A percentile compares a stretch with the other conserved stretches of the same genome.
These are phyloP conservation scores for Lasiosphaeris hirsuta DNA, from an alignment of 495 filamentous ascomycete genomes.

Conservation along the genomic window DNA sequence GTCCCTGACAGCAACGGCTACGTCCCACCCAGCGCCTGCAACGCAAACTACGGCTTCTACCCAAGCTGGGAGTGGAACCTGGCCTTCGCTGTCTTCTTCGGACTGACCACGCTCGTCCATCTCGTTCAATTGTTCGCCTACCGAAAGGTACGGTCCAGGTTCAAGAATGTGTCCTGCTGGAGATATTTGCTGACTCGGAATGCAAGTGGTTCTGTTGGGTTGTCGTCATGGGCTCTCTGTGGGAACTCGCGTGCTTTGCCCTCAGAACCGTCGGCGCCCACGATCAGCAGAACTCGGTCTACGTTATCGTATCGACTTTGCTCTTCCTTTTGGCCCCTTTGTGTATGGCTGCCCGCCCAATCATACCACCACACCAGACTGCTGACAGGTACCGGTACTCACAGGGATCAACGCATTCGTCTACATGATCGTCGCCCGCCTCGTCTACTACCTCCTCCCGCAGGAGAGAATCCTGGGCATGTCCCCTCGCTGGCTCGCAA, in stretches of 20 bases:
- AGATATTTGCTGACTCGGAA: background rate
- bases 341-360: constrained; percentile 17
- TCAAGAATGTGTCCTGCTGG: no score
- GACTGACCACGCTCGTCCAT: constrained; percentile 32
- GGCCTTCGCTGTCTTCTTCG: constrained; percentile 31
- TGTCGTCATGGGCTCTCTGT: constrained; percentile 43
- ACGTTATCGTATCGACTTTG: constrained; percentile 8
- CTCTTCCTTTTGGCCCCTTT: constrained; percentile 22
- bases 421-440: constrained; percentile 45
- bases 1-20: constrained; percentile 30
- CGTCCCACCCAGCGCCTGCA: constrained; percentile 30
- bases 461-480: constrained; percentile 43
- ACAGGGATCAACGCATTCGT: constrained; percentile 23
- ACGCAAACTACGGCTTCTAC: constrained; percentile 32
- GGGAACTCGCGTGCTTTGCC: constrained; percentile 44
- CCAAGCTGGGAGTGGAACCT: constrained; percentile 23
- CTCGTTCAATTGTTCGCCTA: constrained; percentile 31
- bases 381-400: background rate
- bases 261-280: constrained; percentile 19
- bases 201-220: constrained; percentile 48
- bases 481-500: constrained; percentile 45
- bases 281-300: constrained; percentile 19
- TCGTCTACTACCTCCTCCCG: constrained; percentile 56
- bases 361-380: background rate
- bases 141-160: constrained; percentile 11